Evolutionary conservation across 805 yeast species (phyloP).

Genomic region (Cyberlindnera veronae): DNA sequence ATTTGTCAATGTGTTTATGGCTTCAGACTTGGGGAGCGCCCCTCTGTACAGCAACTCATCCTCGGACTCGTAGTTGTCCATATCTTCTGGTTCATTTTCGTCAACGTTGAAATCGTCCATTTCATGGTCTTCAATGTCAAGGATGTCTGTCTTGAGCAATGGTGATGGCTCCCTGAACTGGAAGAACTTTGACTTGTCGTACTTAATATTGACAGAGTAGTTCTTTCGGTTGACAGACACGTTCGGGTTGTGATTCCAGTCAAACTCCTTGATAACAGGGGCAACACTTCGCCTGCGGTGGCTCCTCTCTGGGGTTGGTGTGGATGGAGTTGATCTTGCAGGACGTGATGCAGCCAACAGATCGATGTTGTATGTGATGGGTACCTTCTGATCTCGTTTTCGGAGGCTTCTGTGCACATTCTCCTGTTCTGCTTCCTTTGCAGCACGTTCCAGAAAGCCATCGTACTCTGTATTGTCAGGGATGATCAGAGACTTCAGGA

Average conservation of each 20-base stretch:
- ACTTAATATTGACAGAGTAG: conserved; percentile 13
- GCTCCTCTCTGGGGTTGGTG: neutral
- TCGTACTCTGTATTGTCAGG: conserved; percentile 39
- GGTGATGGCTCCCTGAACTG: conserved; percentile 28
- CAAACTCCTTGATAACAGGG: neutral
- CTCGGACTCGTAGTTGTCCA: conserved; percentile 28
- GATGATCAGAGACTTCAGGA: conserved; percentile 33
- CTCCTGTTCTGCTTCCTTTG: conserved; percentile 19
- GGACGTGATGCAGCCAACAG: neutral
- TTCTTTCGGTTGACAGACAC: conserved; percentile 11
- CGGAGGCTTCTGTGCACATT: conserved; percentile 15
- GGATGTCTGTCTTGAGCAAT: conserved; percentile 13
- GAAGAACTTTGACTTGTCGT: conserved; percentile 25
- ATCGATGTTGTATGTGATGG: conserved; percentile 3
- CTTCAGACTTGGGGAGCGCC: conserved; percentile 52
- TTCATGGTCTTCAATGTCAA: conserved; percentile 24
- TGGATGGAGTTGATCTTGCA: neutral
- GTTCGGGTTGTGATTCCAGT: conserved; percentile 21
- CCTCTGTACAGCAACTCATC: conserved; percentile 68
- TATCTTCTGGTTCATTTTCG: conserved; percentile 19
- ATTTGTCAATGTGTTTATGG: conserved; percentile 55
- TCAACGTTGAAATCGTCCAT: conserved; percentile 25
- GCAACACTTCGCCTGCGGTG: conserved; percentile 6
- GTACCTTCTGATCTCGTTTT: conserved; percentile 6
- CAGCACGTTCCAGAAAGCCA: conserved; percentile 32